Conservation (phyloP, 2,329 filamentous ascomycete species). For the Teratosphaeria destructans region DNA sequence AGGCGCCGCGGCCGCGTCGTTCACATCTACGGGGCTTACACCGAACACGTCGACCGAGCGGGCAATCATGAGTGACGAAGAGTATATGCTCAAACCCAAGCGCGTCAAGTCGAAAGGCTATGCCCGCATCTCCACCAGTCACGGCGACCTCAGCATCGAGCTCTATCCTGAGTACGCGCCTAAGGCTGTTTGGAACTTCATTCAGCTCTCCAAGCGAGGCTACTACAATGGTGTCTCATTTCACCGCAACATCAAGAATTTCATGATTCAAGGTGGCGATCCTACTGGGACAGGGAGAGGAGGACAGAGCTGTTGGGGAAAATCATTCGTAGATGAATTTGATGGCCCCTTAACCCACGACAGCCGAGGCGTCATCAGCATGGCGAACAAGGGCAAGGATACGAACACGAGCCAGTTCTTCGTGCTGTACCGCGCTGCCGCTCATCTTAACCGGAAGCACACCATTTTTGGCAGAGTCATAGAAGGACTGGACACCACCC, state of each 20-base stretch:
- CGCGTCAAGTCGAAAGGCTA: slow-evolving; percentile 86
- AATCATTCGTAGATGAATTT: slow-evolving; percentile 88
- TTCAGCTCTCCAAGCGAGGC: slow-evolving; percentile 74
- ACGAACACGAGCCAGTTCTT: slow-evolving; percentile 96
- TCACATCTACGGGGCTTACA: slow-evolving; percentile 88
- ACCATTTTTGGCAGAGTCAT: slow-evolving; percentile 90
- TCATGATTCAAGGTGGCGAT: slow-evolving; percentile 97
- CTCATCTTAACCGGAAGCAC: slow-evolving; percentile 88
- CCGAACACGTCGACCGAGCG: slow-evolving; percentile 82
- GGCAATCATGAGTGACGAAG: slow-evolving; percentile 80
- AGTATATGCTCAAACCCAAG: slow-evolving; percentile 89
- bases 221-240: slow-evolving; percentile 81
- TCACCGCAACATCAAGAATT: slow-evolving; percentile 87
- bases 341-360: slow-evolving; percentile 83
- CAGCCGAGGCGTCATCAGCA: slow-evolving; percentile 67
- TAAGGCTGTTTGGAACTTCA: slow-evolving; percentile 94
- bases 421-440: slow-evolving; percentile 73
- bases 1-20: slow-evolving; percentile 80
- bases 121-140: slow-evolving; percentile 74
- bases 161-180: slow-evolving; percentile 85
- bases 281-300: slow-evolving; percentile 85
- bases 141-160: slow-evolving; percentile 79
- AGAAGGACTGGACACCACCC: slow-evolving; percentile 50
- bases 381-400: slow-evolving; percentile 98
- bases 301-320: slow-evolving; percentile 86